A percentile compares a stretch with the other conserved stretches of the same genome.
These are phyloP conservation scores for Artomyces pyxidatus DNA, from an alignment of 768 basidiomycete species.

Conservation along the genomic window DNA sequence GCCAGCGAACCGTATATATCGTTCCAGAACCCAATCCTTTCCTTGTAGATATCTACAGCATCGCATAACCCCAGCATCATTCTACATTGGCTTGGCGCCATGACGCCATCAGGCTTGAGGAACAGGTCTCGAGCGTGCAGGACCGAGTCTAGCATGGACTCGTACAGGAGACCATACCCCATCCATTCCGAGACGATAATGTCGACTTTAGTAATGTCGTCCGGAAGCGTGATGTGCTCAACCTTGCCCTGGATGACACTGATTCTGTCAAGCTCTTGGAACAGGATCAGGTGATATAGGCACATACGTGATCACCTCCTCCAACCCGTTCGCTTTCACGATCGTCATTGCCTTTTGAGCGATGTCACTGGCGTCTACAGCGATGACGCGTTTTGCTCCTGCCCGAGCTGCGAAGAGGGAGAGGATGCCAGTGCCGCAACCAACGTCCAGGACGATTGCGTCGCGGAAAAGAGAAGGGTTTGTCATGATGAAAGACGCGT, in stretches of 20 bases:
- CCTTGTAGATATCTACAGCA: constrained; percentile 63
- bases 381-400: constrained; percentile 85
- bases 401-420: constrained; percentile 85
- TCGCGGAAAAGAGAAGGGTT: constrained; percentile 77
- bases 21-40: constrained; percentile 84
- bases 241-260: constrained; percentile 81
- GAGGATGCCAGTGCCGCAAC: constrained; percentile 91
- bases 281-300: neutral
- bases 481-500: constrained; percentile 83
- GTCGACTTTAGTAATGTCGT: constrained; percentile 70
- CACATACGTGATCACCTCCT: constrained; percentile 56
- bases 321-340: constrained; percentile 43
- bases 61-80: constrained; percentile 84
- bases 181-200: constrained; percentile 98
- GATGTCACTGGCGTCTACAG: constrained; percentile 83
- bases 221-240: constrained; percentile 77
- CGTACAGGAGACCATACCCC: constrained; percentile 88
- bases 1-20: constrained; percentile 69
- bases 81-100: constrained; percentile 86
- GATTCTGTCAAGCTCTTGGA: neutral
- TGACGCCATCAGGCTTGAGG: constrained; percentile 65
- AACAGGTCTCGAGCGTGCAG: constrained; percentile 83
- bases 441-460: constrained; percentile 88
- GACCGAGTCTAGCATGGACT: constrained; percentile 97
- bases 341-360: constrained; percentile 42